Evolutionary conservation across 1,284 basidiomycete species (phyloP), one percentile per base, ranked within the genome.

Genomic region (Cryptococcus maquisensis): DNA sequence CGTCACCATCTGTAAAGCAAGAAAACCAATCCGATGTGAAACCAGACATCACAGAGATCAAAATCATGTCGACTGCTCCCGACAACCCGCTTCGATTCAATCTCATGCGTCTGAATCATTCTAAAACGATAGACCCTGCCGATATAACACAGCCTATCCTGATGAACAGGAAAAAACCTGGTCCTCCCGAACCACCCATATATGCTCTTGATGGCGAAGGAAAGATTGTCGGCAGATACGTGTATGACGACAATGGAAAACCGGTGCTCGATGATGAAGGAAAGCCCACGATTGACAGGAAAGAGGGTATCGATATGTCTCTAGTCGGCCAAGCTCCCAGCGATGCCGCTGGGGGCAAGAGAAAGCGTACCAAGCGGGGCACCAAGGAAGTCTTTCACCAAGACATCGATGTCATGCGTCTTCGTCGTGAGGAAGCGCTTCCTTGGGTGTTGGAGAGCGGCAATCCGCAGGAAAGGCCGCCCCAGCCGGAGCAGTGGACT

Each of bases 391-490:
- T 73, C 18, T 71, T 66, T 54, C 65, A 70, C 50, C 66, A 68
- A 48, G 73, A 74, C 51, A 54, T 68, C 18, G 69, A 72, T 37
- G 62, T 69, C 16, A 71, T 73, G 58, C 57, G 67, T 43, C 54
- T 73, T 7, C 58, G 66, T 15, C 55, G 73, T 35, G 73, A 74
- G 47, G 73, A 74, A 58, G 66, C 67, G 3, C 51, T 61, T n/a
- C 72, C 73, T 4, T 74, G 73, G 73, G 59, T 74, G 2, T 50
- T 74, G 26, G 71, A 73, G 53, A 59, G 59, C 24, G 65, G 63
- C 36, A 62, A 66, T 39, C 63, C 66, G 18, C 56, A 56, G n/a
- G 55, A 56, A 16, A 52, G 60, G 32, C 40, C 51, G 13, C 44
- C 55, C 28, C 45, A 62, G 37, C 68, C 71, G 1, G 70, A 73